Evolutionary conservation across 306 rosid genomes (phyloP), one percentile per base, ranked within the genome.

Genomic region (Ormosia semicastrata): DNA sequence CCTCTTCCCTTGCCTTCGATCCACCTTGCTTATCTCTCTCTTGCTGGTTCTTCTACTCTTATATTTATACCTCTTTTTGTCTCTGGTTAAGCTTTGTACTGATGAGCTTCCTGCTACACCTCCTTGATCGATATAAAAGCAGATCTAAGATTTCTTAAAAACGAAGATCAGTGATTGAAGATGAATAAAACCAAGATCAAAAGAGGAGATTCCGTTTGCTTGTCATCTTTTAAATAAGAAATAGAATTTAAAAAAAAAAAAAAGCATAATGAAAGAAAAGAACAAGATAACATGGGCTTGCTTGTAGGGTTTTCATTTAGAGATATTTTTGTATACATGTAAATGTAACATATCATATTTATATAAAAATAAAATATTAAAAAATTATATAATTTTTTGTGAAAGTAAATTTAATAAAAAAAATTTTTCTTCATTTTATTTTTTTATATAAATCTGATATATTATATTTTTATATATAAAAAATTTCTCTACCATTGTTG

Each of bases 1-100:
- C 58, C 86, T 82, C 82, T 86, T 86, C 30, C 85, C 89, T 79
- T 86, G 79, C 80, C 79, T 86, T 74, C 40, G 89, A 86, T 86
- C 89, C 89, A 86, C 89, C 73, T 82, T 86, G 86, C 53, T 77
- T 70, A 58, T 6, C 86, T 77, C 64, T 82, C 30, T 69, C 18
- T 8, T 4, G 6, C 36, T 36, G 7, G n/a, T n/a, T 76, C 54
- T 63, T 66, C 83, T 41, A 59, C n/a, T n/a, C n/a, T n/a, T n/a
- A 1, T 50, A 50, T 59, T 43, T 29, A 39, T 29, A 30, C 8
- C 33, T n/a, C 7, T 56, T 4, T 57, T 18, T 44, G 0, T 39
- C 37, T 50, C 14, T 37, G 56, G 36, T 44, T 32, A 49, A 52
- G 67, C 30, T 71, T n/a, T n/a, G n/a, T 33, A 43, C 60, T 44